Conservation (phyloP, 345 rosid species). For the Citrus hindsii region DNA sequence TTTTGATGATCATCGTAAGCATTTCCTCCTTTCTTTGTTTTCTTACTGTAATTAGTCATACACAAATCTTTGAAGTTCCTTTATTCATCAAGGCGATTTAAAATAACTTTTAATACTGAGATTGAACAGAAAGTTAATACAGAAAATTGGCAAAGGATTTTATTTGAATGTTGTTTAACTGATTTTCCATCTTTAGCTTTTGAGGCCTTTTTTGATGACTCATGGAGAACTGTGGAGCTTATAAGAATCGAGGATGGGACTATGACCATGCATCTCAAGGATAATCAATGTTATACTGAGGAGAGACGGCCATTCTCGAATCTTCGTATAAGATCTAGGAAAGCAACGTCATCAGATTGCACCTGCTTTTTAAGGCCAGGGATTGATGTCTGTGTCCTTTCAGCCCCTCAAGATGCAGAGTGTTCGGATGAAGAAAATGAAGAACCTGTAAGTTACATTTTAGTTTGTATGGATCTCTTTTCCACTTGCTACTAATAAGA, state of each 20-base stretch:
- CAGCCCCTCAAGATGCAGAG: conserved; percentile 16
- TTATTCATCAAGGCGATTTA: not conserved
- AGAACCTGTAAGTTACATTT: conserved; percentile 37
- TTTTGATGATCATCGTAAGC: conserved; percentile 52
- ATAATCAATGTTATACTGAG: conserved; percentile 24
- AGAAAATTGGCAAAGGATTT: not conserved
- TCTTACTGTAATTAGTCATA: not conserved
- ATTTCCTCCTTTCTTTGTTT: not conserved
- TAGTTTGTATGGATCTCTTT: not conserved
- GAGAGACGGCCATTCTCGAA: conserved; percentile 46
- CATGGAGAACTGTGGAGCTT: conserved; percentile 61
- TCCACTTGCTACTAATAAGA: not conserved
- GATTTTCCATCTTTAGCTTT: conserved; percentile 52
- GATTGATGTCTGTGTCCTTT: conserved; percentile 67
- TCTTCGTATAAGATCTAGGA: conserved; percentile 70
- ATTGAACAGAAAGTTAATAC: not conserved
- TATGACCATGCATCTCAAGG: conserved; percentile 39
- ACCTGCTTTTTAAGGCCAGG: conserved; percentile 73
- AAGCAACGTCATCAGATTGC: conserved; percentile 59
- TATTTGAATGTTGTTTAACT: not conserved
- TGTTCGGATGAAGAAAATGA: conserved; percentile 28
- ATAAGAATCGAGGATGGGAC: conserved; percentile 51
- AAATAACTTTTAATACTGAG: not conserved
- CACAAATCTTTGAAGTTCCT: too few species aligned
- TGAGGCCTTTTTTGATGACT: conserved; percentile 52